A percentile compares a stretch with the other conserved stretches of the same genome.
phyloP scores from a whole-genome alignment of 1,139 yeast species.

The Blastobotrys elegans region DNA sequence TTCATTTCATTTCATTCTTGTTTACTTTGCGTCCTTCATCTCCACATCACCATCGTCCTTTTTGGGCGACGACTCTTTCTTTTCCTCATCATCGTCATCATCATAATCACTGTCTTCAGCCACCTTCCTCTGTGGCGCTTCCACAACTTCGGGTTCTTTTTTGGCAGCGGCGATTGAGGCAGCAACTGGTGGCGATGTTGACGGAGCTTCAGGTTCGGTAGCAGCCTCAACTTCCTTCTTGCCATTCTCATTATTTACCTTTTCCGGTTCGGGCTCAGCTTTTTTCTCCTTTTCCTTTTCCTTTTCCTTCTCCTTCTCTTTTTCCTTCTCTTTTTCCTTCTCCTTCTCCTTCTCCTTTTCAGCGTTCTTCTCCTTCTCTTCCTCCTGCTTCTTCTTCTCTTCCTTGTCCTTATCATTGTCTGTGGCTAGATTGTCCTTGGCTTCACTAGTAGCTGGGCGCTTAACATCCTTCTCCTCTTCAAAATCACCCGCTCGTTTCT shows the following conservation, averaged over 20 bases:
- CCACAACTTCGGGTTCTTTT: constrained; percentile 33
- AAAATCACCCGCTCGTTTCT: constrained; percentile 16
- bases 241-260: constrained; percentile 5
- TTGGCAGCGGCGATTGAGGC: constrained; percentile 11
- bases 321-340: background rate
- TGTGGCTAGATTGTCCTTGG: constrained; percentile 12
- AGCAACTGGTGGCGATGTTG: background rate
- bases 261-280: background rate
- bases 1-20: no score
- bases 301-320: background rate
- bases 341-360: background rate
- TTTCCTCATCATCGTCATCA: constrained; percentile 46
- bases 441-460: constrained; percentile 16
- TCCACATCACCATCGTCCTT: constrained; percentile 16
- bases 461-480: constrained; percentile 16
- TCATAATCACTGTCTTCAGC: constrained; percentile 85
- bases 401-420: background rate
- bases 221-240: background rate
- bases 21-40: constrained; percentile 16
- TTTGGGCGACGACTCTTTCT: background rate
- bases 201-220: background rate
- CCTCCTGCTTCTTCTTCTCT: constrained; percentile 2
- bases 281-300: background rate
- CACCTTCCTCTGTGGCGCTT: constrained; percentile 68
- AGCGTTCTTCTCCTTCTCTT: background rate